Conservation (phyloP, 2,329 filamentous ascomycete species). For the Sporothrix luriei region DNA sequence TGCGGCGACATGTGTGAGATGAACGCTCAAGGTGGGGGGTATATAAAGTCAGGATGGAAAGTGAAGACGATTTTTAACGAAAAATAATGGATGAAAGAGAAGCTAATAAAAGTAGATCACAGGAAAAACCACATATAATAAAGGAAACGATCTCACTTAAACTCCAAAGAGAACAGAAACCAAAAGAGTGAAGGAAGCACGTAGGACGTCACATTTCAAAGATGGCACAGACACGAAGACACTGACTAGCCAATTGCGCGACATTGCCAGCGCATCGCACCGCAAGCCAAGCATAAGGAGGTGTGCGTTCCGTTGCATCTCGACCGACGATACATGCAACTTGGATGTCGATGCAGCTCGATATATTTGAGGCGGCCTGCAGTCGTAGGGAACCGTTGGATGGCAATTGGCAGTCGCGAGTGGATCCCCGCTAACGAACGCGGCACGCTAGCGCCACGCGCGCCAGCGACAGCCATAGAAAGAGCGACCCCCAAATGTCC, state of each 20-base stretch:
- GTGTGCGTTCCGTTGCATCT: conserved; percentile 10
- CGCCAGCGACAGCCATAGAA: conserved; percentile 19
- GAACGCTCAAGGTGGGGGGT: not conserved
- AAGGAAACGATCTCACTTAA: no score
- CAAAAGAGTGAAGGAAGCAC: not conserved
- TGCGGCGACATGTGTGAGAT: not conserved
- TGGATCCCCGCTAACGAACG: conserved; percentile 30
- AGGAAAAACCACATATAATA: not conserved
- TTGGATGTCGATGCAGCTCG: conserved; percentile 21
- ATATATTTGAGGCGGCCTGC: conserved; percentile 40
- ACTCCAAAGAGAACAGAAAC: not conserved
- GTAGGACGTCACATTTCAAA: not conserved
- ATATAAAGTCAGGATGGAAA: not conserved
- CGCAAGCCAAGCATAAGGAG: not conserved
- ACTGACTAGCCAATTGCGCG: not conserved
- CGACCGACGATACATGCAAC: not conserved
- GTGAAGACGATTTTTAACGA: not conserved
- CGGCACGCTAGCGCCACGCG: conserved; percentile 23
- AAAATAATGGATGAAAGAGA: no score
- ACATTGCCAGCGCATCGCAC: not conserved
- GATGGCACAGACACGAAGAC: not conserved
- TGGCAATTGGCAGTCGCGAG: conserved; percentile 36
- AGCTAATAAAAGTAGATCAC: no score
- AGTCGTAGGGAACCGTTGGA: conserved; percentile 22
- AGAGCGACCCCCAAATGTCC: not conserved